These are phyloP conservation scores for Mrakia gelida DNA, from an alignment of 768 basidiomycete species.

Conservation along the genomic window DNA sequence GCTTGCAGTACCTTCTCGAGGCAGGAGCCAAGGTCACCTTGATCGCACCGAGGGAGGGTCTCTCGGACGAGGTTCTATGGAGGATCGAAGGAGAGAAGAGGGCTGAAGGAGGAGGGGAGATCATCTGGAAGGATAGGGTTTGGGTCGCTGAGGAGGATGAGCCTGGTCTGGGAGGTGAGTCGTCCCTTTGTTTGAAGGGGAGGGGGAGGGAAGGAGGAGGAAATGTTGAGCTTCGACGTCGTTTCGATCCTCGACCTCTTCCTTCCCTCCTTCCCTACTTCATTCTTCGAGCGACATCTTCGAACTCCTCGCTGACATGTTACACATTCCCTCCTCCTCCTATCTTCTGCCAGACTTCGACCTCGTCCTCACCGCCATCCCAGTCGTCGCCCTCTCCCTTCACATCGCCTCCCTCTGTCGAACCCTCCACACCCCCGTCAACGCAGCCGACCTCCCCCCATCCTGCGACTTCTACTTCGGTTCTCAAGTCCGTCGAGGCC, in stretches of 20 bases:
- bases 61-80: slow-evolving; percentile 51
- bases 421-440: slow-evolving; percentile 70
- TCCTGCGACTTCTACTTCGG: slow-evolving; percentile 97
- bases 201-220: not conserved
- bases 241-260: not conserved
- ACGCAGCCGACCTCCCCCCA: slow-evolving; percentile 87
- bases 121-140: not conserved
- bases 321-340: no score
- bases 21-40: slow-evolving; percentile 61
- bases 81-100: slow-evolving; percentile 39
- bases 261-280: not conserved
- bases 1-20: slow-evolving; percentile 76
- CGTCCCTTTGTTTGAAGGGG: not conserved
- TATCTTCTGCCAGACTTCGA: slow-evolving; percentile 50
- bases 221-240: not conserved
- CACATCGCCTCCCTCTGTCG: slow-evolving; percentile 69
- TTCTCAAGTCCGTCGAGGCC: slow-evolving; percentile 81
- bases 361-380: slow-evolving; percentile 91
- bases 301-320: not conserved
- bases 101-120: slow-evolving; percentile 28
- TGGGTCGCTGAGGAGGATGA: slow-evolving; percentile 18
- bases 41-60: slow-evolving; percentile 63
- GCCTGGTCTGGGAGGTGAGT: slow-evolving; percentile 5
- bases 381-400: slow-evolving; percentile 67
- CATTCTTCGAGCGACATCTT: not conserved